Base-by-base conservation (phyloP, 202 grass and related monocot genomes). In the Thinopyrum obtusiflorum region DNA sequence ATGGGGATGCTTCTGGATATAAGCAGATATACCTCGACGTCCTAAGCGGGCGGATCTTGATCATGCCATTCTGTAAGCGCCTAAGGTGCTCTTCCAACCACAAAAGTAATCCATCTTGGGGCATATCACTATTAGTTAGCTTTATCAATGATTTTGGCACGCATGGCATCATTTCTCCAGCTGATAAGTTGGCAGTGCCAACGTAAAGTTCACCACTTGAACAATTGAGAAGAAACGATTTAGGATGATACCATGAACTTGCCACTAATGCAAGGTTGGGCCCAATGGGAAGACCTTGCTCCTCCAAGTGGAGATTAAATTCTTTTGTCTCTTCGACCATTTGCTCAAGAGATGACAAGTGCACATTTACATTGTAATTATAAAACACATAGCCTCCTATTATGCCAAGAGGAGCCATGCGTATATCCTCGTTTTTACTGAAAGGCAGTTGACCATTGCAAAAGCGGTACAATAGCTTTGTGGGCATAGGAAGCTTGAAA, bases 71-170 rank as follows among this genome's bases (percentile, higher is more conserved):
- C 87, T 94, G 85, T 70, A 99, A 67, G 32, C 92, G 88, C 55
- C 90, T 91, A 11, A 88, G 86, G 66, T 99, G 94, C 72, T 99
- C 94, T 89, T 99, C 97, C 53, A 99, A 91, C 97, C 97, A 99
- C 84, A 97, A 68, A 78, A 99, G 85, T 21, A 99, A 73, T 76
- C 89, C 97, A 67, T 99, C 97, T 91, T 93, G 92, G 21, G 88
- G 80, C 61, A 88, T 73, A 85, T 89, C 82, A 86, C 28, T 84
- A 76, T 78, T 47, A 60, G 65, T 83, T 82, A 65, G 60, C 80
- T 77, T 92, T 88, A 97, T 72, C 86, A 93, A 89, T 80, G 79
- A 79, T 85, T 77, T 86, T 1, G 97, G 94, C 23, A 97, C 92
- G 46, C 94, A 99, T 40, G 83, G 86, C 77, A 99, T 78, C 93